Evolutionary conservation across 129 eudicot genomes (phyloP).

Genomic region (Cynara cardunculus): DNA sequence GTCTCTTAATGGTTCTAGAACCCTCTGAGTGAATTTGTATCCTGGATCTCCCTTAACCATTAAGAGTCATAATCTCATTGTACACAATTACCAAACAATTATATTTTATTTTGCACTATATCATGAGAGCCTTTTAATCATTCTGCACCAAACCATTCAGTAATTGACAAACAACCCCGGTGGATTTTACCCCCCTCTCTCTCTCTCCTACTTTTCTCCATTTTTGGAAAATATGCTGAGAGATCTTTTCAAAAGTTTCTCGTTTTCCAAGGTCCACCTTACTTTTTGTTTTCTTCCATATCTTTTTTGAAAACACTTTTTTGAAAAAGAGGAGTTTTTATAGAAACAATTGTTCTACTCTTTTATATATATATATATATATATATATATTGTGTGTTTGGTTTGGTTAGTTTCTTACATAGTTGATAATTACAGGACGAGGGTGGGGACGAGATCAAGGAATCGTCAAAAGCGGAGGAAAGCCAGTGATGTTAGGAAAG

Average conservation of each 20-base stretch:
- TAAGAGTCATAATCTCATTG: too few relatives aligned
- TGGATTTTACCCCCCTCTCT: too few relatives aligned
- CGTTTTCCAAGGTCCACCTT: background rate
- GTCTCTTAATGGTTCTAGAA: too few relatives aligned
- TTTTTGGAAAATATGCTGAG: background rate
- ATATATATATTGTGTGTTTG: background rate
- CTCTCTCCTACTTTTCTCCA: background rate
- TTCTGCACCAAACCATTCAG: too few relatives aligned
- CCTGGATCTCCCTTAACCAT: too few relatives aligned
- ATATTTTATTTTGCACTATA: too few relatives aligned
- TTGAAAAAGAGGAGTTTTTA: background rate
- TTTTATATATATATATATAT: too few relatives aligned
- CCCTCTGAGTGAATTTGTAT: too few relatives aligned
- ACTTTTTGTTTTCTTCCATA: background rate
- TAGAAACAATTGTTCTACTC: background rate
- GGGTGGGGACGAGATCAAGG: conserved; percentile 87
- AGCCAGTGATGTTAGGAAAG: conserved; percentile 38
- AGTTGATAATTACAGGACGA: conserved; percentile 50
- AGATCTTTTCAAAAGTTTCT: background rate
- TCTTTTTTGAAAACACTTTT: background rate
- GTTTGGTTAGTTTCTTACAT: background rate
- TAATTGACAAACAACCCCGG: too few relatives aligned
- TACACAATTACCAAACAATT: too few relatives aligned
- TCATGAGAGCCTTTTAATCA: too few relatives aligned
- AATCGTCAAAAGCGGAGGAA: conserved; percentile 61